Conservation (phyloP, 495 filamentous ascomycete genomes). For the Daldinia grandis region DNA sequence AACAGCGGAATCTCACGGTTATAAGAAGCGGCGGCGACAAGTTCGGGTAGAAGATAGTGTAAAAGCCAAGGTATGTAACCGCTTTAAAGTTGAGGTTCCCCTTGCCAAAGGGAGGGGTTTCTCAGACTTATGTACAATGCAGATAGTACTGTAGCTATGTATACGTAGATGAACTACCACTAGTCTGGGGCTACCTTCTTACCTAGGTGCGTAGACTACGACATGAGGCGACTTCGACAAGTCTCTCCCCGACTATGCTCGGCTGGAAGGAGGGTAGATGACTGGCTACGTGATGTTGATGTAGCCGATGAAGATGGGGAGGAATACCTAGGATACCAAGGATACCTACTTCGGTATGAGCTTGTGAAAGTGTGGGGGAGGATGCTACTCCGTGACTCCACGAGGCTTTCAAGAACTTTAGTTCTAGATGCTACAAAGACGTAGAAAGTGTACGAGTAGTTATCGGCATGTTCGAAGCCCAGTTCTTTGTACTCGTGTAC, state of each 20-base stretch:
- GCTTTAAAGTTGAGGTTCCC: slow-evolving; percentile 25
- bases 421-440: slow-evolving; percentile 11
- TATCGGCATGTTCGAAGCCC: slow-evolving; percentile 11
- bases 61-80: slow-evolving; percentile 24
- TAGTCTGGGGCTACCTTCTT: slow-evolving; percentile 14
- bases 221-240: slow-evolving; percentile 28
- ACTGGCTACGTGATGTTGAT: slow-evolving; percentile 42
- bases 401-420: background rate
- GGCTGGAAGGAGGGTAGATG: slow-evolving; percentile 46
- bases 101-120: slow-evolving; percentile 27
- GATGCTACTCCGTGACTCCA: slow-evolving; percentile 7
- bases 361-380: slow-evolving; percentile 51
- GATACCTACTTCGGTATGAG: slow-evolving; percentile 33
- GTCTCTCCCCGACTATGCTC: slow-evolving; percentile 24
- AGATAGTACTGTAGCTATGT: background rate
- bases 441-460: background rate
- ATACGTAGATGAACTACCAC: slow-evolving; percentile 6
- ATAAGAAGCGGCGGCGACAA: slow-evolving; percentile 32
- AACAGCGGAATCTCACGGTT: slow-evolving; percentile 33
- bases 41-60: slow-evolving; percentile 29
- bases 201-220: slow-evolving; percentile 29
- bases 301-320: slow-evolving; percentile 39
- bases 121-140: slow-evolving; percentile 27
- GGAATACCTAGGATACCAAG: slow-evolving; percentile 11
- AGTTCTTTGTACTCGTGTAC: slow-evolving; percentile 13